These are phyloP conservation scores for Kurtzmaniella quercitrusa DNA, from an alignment of 1,139 yeast genomes.

Conservation along the genomic window DNA sequence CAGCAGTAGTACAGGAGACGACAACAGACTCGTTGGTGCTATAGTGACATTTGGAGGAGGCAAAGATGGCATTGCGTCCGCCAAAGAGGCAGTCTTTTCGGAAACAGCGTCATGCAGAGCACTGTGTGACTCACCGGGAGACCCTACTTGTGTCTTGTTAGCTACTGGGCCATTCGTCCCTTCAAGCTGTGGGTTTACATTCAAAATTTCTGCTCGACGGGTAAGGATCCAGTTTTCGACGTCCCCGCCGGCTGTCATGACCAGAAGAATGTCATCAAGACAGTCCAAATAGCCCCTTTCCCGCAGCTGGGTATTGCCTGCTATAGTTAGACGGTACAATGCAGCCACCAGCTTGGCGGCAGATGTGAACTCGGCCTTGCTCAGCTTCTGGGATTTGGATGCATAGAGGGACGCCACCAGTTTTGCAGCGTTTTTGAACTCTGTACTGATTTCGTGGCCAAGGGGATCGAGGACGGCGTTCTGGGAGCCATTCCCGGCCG, in stretches of 20 bases:
- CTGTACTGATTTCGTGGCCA: slow-evolving; percentile 37
- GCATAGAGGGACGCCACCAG: slow-evolving; percentile 42
- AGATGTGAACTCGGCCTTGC: slow-evolving; percentile 49
- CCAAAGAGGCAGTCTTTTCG: background rate
- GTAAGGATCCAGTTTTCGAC: slow-evolving; percentile 51
- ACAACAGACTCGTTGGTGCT: background rate
- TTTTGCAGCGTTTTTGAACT: slow-evolving; percentile 44
- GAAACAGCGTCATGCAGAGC: background rate
- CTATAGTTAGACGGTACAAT: slow-evolving; percentile 50
- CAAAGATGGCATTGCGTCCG: background rate
- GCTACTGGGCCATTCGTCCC: background rate
- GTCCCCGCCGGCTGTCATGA: slow-evolving; percentile 45
- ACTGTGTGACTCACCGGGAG: background rate
- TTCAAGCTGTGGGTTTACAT: slow-evolving; percentile 12
- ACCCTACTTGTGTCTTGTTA: background rate
- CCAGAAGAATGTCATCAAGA: slow-evolving; percentile 48
- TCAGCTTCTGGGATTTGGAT: slow-evolving; percentile 11
- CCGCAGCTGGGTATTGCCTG: slow-evolving; percentile 36
- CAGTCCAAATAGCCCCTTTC: slow-evolving; percentile 56
- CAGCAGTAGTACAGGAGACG: background rate
- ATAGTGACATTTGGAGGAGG: background rate
- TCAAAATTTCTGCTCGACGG: slow-evolving; percentile 44
- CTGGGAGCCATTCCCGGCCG: slow-evolving; percentile 41
- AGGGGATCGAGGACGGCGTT: slow-evolving; percentile 22
- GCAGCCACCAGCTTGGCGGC: slow-evolving; percentile 68